These are phyloP conservation scores for Seiridium cupressi DNA, from an alignment of 2,329 filamentous ascomycete species.

Conservation along the genomic window DNA sequence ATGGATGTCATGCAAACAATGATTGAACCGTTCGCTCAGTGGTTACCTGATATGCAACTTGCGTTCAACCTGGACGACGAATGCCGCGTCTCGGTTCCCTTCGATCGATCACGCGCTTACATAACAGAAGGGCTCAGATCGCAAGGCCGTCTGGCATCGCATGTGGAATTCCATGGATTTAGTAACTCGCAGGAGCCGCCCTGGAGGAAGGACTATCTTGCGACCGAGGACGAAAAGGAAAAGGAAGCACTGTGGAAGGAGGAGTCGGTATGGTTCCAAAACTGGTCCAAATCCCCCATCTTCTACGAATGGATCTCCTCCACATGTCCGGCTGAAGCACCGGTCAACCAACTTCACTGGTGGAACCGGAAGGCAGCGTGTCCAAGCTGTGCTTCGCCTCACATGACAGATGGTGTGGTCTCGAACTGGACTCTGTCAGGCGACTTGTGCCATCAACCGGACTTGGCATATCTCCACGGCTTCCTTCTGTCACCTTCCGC, in stretches of 20 bases:
- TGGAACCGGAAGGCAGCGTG: slow-evolving; percentile 36
- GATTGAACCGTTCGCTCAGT: slow-evolving; percentile 38
- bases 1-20: slow-evolving; percentile 34
- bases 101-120: slow-evolving; percentile 37
- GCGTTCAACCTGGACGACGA: slow-evolving; percentile 51
- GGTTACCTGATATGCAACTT: slow-evolving; percentile 51
- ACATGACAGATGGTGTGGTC: slow-evolving; percentile 37
- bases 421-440: slow-evolving; percentile 36
- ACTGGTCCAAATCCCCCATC: slow-evolving; percentile 26
- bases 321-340: slow-evolving; percentile 45
- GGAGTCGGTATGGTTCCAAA: slow-evolving; percentile 21
- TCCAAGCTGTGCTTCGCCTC: slow-evolving; percentile 30
- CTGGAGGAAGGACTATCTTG: slow-evolving; percentile 20
- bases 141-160: slow-evolving; percentile 23
- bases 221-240: slow-evolving; percentile 17
- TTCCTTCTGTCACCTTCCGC: slow-evolving; percentile 46
- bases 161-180: slow-evolving; percentile 17
- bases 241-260: slow-evolving; percentile 18
- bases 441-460: slow-evolving; percentile 50
- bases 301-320: slow-evolving; percentile 34
- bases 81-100: slow-evolving; percentile 44
- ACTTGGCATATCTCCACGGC: slow-evolving; percentile 48
- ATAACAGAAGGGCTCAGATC: slow-evolving; percentile 22
- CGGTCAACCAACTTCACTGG: slow-evolving; percentile 36
- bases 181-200: slow-evolving; percentile 17